Evolutionary conservation across 2,329 filamentous ascomycete species (phyloP).

Genomic region (Beauveria rudraprayagi): DNA sequence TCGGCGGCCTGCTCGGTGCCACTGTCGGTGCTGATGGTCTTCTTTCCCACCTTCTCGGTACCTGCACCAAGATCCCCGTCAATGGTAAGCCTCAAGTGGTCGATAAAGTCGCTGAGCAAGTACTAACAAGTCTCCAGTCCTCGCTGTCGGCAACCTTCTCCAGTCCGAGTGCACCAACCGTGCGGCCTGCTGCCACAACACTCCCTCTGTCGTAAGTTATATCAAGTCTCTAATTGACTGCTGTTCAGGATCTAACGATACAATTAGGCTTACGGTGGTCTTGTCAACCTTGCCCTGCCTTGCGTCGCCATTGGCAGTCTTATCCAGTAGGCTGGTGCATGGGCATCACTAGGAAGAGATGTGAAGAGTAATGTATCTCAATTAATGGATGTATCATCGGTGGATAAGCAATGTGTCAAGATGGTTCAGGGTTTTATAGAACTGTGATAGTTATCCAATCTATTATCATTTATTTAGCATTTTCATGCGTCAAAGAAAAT

Average conservation of each 20-base stretch:
- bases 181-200: neutral
- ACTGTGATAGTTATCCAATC: neutral
- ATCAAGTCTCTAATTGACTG: neutral
- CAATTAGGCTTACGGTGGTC: neutral
- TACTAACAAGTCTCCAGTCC: neutral
- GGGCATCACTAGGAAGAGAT: neutral
- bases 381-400: neutral
- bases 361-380: neutral
- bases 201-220: neutral
- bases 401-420: neutral
- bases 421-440: neutral
- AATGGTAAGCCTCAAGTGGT: neutral
- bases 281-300: neutral
- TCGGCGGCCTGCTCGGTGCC: neutral
- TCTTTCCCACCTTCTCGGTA: neutral
- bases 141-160: neutral
- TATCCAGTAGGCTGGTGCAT: neutral
- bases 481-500: too few relatives aligned
- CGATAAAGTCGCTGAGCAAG: neutral
- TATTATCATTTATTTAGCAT: neutral
- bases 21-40: neutral
- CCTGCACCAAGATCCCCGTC: neutral
- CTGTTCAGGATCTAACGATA: neutral
- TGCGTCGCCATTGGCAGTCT: neutral
- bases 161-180: neutral